Percentiles rank a stretch among this genome's conserved stretches.
These are phyloP conservation scores for Bacterosira constricta DNA, from an alignment of 108 stramenopile genomes.

Conservation along the genomic window DNA sequence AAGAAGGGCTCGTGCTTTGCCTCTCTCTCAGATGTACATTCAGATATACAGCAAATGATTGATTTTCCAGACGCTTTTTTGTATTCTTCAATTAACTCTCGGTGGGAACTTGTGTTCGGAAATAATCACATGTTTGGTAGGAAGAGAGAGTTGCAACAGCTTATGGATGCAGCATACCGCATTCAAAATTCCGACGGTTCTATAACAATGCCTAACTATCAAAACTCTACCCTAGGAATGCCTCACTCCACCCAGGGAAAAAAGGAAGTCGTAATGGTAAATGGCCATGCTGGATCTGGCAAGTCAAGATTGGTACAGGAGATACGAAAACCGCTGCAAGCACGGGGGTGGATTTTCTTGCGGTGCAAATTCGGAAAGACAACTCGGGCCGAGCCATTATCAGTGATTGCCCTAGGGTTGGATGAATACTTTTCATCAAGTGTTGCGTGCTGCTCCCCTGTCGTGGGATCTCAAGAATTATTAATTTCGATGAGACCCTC, in stretches of 20 bases:
- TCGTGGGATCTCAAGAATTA: neutral
- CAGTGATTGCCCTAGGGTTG: constrained; percentile 14
- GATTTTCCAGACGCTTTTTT: constrained; percentile 22
- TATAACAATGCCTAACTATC: too few species aligned
- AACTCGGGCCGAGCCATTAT: constrained; percentile 14
- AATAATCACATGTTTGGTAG: constrained; percentile 24
- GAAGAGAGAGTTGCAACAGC: constrained; percentile 1
- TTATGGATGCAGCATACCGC: constrained; percentile 13
- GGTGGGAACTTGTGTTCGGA: constrained; percentile 24
- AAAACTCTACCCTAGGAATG: too few species aligned
- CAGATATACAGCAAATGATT: constrained; percentile 26
- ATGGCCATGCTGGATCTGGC: constrained; percentile 3
- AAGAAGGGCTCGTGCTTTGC: too few species aligned
- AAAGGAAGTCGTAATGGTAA: constrained; percentile 19
- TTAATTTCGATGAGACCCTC: neutral
- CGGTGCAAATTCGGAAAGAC: constrained; percentile 24
- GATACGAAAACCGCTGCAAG: constrained; percentile 21
- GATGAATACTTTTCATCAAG: constrained; percentile 23
- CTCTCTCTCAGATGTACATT: constrained; percentile 7
- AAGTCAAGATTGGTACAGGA: constrained; percentile 11
- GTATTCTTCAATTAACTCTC: constrained; percentile 9
- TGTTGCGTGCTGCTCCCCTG: neutral
- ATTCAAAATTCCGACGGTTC: neutral
- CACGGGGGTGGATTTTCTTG: constrained; percentile 13
- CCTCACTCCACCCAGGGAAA: too few species aligned